Conservation (phyloP, 352 stramenopile species). For the Peronospora tabacina region DNA sequence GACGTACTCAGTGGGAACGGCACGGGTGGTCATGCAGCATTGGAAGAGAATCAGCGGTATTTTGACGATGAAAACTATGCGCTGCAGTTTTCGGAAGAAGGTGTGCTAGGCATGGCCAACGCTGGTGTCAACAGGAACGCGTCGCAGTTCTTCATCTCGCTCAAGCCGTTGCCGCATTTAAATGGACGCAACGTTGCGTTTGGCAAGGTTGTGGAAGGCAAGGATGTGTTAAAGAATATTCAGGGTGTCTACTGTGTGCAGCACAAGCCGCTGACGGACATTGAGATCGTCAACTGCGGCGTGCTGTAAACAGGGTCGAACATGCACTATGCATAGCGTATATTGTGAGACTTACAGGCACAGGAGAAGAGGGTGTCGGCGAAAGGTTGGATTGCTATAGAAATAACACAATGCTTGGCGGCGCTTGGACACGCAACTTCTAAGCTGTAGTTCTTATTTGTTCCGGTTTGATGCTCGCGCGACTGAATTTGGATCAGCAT, state of each 20-base stretch:
- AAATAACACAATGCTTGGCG: no score
- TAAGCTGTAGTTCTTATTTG: no score
- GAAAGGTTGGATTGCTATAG: no score
- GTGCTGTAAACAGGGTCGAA: slow-evolving; percentile 45
- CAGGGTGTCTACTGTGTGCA: slow-evolving; percentile 78
- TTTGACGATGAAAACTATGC: slow-evolving; percentile 86
- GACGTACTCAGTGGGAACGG: slow-evolving; percentile 70
- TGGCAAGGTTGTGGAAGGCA: slow-evolving; percentile 79
- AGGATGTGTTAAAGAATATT: slow-evolving; percentile 78
- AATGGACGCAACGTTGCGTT: slow-evolving; percentile 86
- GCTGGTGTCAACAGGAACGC: slow-evolving; percentile 96
- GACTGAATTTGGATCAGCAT: background rate
- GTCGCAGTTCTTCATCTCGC: slow-evolving; percentile 99
- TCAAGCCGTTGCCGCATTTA: slow-evolving; percentile 71
- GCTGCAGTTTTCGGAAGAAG: slow-evolving; percentile 77
- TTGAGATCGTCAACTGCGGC: slow-evolving; percentile 74
- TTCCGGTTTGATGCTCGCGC: no score
- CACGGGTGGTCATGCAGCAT: slow-evolving; percentile 66
- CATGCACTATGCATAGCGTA: slow-evolving; percentile 10
- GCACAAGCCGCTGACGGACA: slow-evolving; percentile 71
- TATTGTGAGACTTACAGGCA: slow-evolving; percentile 16
- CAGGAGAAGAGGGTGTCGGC: slow-evolving; percentile 8
- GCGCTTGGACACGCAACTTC: no score
- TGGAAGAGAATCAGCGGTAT: slow-evolving; percentile 57
- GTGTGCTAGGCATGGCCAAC: slow-evolving; percentile 96